Base-by-base conservation (phyloP, 306 rosid species). In the Hippophae tibetana region DNA sequence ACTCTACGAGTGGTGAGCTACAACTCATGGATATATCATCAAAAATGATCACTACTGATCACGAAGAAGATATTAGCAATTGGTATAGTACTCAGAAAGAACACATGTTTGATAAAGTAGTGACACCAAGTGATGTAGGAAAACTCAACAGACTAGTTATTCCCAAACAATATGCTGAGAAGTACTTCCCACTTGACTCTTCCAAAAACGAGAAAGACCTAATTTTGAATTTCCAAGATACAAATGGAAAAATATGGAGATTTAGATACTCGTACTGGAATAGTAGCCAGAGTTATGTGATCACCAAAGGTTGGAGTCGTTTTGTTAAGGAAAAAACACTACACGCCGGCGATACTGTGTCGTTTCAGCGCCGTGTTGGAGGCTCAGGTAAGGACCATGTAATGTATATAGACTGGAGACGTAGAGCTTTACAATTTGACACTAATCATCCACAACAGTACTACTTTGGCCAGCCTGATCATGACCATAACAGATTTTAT, bases 291-390 rank as follows among this genome's bases (percentile, higher is more conserved):
- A 89, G 97, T 78, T 89, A 85, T 67, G 97, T 89, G 46, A 89
- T 89, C 86, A 89, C 97, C 25, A 89, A 86, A 50, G 97, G 97
- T 0, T 89, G 97, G 97, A 89, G 97, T 63, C 84, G 97, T 25
- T 89, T 89, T 59, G 97, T 89, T 1, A 89, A 85, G 60, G 97
- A 89, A 67, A 89, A 89, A 74, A 83, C 77, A 66, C 89, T 89
- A 7, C 86, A 83, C 7, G 90, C 97, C 5, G 97, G 97, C 1
- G 97, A 89, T 74, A 60, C 83, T 64, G 94, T 89, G 26, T 89
- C 95, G 0, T 89, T 89, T 58, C 78, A 78, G 67, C 77, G 95
- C 0, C 84, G 84, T 5, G 79, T 74, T 11, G 77, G 82, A 0
- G 90, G 83, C 5, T 63, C 60, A 4, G 61, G 50, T 44, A 65